Base-by-base conservation (phyloP, 371 early-diverging fungal species). In the Zychaea mexicana region DNA sequence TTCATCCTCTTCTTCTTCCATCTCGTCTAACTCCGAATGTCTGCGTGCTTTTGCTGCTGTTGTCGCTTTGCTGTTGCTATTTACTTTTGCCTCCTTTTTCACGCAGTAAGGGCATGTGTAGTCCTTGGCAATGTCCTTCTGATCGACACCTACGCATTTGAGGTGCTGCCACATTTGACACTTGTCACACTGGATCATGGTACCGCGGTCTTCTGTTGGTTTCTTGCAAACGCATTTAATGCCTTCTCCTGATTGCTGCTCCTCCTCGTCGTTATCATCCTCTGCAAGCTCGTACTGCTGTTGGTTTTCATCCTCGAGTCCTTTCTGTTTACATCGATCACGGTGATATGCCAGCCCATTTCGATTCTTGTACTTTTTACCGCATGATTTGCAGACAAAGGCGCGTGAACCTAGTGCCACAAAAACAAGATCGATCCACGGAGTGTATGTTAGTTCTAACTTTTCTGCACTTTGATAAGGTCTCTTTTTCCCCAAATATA, bases 151-250 rank as follows among this genome's bases (percentile, higher is more conserved):
- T 36, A 79, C 61, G 32, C 84, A 83, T 24, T 80, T 77, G 19
- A 79, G 56, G 61, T 85, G 84, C 13, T 78, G 72, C 78, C 80
- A 81, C 22, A 63, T 67, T 38, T 71, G 64, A 60, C 84, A 84
- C 17, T 76, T 66, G 47, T 83, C 86, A 52, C 86, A 85, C 58
- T 84, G 82, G 2, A 85, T 71, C 77, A 82, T 73, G 2, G 72
- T 65, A 13, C 74, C 73, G 15, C 22, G 46, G 39, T 81, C 78
- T n/a, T 78, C 74, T 0, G 65, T 69, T 17, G 70, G 72, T 21
- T 71, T 71, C 22, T 73, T 70, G 32, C 83, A 83, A 22, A 83
- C 67, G 46, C 83, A 83, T 57, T 69, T 67, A 19, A 83, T 71
- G 7, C 72, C 56, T 15, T 61, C 65, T 22, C 33, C 47, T 2